Conservation (phyloP, 192 early-diverging fungal genomes). For the Pecoramyces ruminantium region DNA sequence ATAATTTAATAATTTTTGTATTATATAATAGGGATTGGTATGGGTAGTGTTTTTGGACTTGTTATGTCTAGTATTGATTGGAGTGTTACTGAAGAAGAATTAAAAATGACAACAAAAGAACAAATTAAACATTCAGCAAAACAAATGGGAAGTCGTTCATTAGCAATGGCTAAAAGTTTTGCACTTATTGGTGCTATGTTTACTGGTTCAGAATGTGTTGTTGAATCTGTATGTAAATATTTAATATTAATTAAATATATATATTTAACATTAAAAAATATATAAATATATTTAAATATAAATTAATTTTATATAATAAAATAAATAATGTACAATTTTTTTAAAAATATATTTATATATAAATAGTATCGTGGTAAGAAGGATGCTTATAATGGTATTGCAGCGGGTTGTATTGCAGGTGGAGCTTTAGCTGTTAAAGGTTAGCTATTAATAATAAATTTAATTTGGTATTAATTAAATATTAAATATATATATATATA, state of each 20-base stretch:
- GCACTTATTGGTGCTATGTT: conserved; percentile 80
- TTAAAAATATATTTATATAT: too few relatives aligned
- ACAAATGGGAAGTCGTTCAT: conserved; percentile 72
- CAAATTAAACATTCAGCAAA: conserved; percentile 70
- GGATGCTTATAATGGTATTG: conserved; percentile 77
- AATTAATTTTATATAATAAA: too few relatives aligned
- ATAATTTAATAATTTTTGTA: too few relatives aligned
- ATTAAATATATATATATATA: conserved; percentile 3
- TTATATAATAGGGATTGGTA: conserved; percentile 52
- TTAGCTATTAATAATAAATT: neutral
- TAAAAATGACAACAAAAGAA: conserved; percentile 55
- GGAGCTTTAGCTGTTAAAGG: conserved; percentile 56
- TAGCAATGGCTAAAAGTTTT: conserved; percentile 84
- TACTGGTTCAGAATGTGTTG: conserved; percentile 83
- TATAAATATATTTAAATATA: too few relatives aligned
- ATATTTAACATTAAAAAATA: too few relatives aligned
- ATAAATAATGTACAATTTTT: too few relatives aligned
- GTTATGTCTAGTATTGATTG: conserved; percentile 86
- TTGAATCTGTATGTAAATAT: conserved; percentile 85
- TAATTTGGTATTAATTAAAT: neutral
- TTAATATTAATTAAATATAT: too few relatives aligned
- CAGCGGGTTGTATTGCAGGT: conserved; percentile 85
- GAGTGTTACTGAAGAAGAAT: conserved; percentile 43
- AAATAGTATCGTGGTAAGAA: conserved; percentile 89
- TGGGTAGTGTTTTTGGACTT: conserved; percentile 79